A percentile compares a stretch with the other conserved stretches of the same genome.
These are phyloP conservation scores for Microdochium trichocladiopsis DNA, from an alignment of 2,329 filamentous ascomycete genomes.

Conservation along the genomic window DNA sequence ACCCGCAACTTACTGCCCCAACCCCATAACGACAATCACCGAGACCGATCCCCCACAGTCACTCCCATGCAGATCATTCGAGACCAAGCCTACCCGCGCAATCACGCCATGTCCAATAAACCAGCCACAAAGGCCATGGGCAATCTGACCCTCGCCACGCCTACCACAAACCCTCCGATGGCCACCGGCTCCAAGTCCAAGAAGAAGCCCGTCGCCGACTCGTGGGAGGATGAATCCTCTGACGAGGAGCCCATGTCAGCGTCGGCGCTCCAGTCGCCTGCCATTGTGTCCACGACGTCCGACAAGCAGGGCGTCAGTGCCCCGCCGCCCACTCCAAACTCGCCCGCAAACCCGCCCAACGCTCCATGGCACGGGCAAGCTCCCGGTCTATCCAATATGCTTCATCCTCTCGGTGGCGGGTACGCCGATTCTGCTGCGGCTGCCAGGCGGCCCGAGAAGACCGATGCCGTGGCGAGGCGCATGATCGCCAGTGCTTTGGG, in stretches of 20 bases:
- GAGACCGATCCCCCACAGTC: too few species aligned
- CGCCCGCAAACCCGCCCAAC: constrained; percentile 33
- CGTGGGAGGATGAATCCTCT: constrained; percentile 68
- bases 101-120: constrained; percentile 12
- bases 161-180: constrained; percentile 8
- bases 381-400: constrained; percentile 1
- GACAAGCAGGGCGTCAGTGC: constrained; percentile 30
- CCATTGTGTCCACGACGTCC: neutral
- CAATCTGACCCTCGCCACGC: constrained; percentile 19
- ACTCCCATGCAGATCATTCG: too few species aligned
- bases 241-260: constrained; percentile 24
- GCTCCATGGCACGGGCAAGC: constrained; percentile 12
- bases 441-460: constrained; percentile 70
- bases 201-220: constrained; percentile 49
- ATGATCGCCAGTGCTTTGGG: constrained; percentile 88
- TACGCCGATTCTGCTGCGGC: constrained; percentile 2
- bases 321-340: constrained; percentile 62
- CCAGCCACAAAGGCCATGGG: constrained; percentile 15
- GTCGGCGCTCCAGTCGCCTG: neutral
- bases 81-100: neutral
- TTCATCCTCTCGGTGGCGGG: constrained; percentile 1
- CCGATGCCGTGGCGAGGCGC: constrained; percentile 80
- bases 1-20: too few species aligned
- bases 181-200: constrained; percentile 19
- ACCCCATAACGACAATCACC: too few species aligned